phyloP scores from a whole-genome alignment of 1,139 yeast species.

The Candida tunisiensis region DNA sequence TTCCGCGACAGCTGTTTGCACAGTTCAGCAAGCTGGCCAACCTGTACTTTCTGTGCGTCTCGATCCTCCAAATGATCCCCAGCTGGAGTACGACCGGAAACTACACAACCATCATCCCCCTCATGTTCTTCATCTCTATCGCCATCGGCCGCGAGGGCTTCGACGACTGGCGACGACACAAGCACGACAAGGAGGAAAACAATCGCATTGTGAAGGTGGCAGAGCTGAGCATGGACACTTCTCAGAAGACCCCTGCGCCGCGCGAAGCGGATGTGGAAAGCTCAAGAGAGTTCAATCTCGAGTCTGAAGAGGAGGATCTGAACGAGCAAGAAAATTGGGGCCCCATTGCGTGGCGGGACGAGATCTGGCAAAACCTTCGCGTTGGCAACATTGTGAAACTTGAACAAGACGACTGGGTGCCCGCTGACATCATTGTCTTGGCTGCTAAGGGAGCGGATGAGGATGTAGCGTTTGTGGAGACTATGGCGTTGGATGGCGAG shows the following conservation, averaged over 20 bases:
- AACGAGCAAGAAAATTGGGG: constrained; percentile 3
- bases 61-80: constrained; percentile 90
- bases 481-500: constrained; percentile 97
- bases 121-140: constrained; percentile 72
- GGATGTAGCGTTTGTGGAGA: constrained; percentile 75
- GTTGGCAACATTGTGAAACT: constrained; percentile 76
- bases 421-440: constrained; percentile 70
- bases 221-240: constrained; percentile 1
- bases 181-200: constrained; percentile 75
- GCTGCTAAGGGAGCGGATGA: constrained; percentile 51
- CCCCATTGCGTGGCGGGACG: constrained; percentile 20
- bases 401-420: constrained; percentile 76
- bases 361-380: constrained; percentile 53
- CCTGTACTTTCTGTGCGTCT: constrained; percentile 60
- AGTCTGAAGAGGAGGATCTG: no score
- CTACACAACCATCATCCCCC: constrained; percentile 85
- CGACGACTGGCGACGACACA: constrained; percentile 82
- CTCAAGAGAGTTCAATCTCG: no score
- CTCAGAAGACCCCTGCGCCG: no score
- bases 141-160: constrained; percentile 87
- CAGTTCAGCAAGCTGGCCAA: constrained; percentile 91
- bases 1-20: constrained; percentile 78
- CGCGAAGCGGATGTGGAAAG: no score
- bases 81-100: constrained; percentile 97
- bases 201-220: constrained; percentile 34